These are phyloP conservation scores for Nemania bipapillata DNA, from an alignment of 2,329 filamentous ascomycete genomes.

Conservation along the genomic window DNA sequence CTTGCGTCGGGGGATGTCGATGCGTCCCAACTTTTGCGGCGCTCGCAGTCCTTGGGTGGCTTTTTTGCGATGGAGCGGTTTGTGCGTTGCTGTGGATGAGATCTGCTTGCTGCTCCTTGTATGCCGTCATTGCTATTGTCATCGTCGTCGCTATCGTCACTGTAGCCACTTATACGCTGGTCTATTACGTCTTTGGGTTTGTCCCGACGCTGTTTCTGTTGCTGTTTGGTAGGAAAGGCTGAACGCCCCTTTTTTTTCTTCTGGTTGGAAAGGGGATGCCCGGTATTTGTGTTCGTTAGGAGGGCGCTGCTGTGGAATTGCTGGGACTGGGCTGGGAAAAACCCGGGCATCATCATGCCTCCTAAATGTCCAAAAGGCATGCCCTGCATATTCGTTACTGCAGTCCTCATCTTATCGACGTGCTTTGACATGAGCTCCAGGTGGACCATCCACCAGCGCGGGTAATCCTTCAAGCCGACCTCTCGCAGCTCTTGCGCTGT, in stretches of 20 bases:
- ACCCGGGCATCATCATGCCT: too few species aligned
- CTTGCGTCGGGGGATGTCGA: neutral
- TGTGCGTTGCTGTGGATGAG: neutral
- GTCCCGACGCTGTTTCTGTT: constrained; percentile 11
- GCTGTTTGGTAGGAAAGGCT: constrained; percentile 2
- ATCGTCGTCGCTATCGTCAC: neutral
- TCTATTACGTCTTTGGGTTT: neutral
- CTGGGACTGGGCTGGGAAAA: too few species aligned
- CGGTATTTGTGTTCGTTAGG: too few species aligned
- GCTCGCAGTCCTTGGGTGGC: neutral
- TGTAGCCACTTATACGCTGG: neutral
- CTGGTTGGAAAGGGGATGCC: too few species aligned
- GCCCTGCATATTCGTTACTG: too few species aligned
- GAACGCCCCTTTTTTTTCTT: too few species aligned
- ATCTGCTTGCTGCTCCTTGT: neutral
- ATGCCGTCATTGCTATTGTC: neutral
- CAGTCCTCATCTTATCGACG: neutral
- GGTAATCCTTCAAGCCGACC: constrained; percentile 57
- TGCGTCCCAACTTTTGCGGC: neutral
- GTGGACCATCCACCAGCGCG: constrained; percentile 56
- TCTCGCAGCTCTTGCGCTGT: constrained; percentile 55
- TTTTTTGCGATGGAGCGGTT: neutral
- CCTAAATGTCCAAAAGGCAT: too few species aligned
- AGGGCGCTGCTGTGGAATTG: too few species aligned
- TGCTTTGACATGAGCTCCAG: constrained; percentile 2